Conservation (phyloP, 2,329 filamentous ascomycete species). For the Ceratocystis harringtonii region DNA sequence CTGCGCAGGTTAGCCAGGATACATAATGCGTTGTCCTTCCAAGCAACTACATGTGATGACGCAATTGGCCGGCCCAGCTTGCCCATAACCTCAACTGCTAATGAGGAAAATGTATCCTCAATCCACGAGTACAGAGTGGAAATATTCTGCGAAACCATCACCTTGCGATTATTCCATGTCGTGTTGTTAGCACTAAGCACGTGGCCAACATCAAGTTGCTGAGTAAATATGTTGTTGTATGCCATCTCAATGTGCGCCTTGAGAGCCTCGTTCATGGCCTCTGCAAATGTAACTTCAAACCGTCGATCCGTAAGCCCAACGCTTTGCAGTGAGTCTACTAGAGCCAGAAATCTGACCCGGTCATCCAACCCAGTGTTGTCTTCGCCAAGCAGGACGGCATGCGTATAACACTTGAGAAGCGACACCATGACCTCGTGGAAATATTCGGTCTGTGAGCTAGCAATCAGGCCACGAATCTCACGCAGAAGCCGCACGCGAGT, state of each 20-base stretch:
- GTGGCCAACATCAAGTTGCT: slow-evolving; percentile 4
- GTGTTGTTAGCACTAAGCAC: background rate
- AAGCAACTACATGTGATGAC: slow-evolving; percentile 46
- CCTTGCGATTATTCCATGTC: background rate
- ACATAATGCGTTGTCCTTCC: slow-evolving; percentile 54
- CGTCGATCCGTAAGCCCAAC: slow-evolving; percentile 33
- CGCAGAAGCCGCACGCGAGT: slow-evolving; percentile 38
- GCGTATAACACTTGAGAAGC: background rate
- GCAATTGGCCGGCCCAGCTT: slow-evolving; percentile 32
- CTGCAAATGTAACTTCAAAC: slow-evolving; percentile 9
- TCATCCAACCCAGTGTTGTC: background rate
- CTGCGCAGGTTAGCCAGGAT: slow-evolving; percentile 55
- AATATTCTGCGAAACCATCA: slow-evolving; percentile 7
- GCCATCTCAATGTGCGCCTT: slow-evolving; percentile 3
- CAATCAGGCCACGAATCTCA: slow-evolving; percentile 50
- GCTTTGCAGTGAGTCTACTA: slow-evolving; percentile 36
- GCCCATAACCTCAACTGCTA: slow-evolving; percentile 47
- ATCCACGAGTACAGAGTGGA: slow-evolving; percentile 39
- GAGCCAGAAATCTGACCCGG: background rate
- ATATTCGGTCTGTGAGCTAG: slow-evolving; percentile 43
- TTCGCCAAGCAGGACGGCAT: background rate
- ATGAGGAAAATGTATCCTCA: slow-evolving; percentile 48
- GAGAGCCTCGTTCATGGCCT: slow-evolving; percentile 7
- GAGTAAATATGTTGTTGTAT: slow-evolving; percentile 4
- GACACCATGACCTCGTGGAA: slow-evolving; percentile 38